phyloP scores from a whole-genome alignment of 768 basidiomycete species.

The Antrodiella citrinella region DNA sequence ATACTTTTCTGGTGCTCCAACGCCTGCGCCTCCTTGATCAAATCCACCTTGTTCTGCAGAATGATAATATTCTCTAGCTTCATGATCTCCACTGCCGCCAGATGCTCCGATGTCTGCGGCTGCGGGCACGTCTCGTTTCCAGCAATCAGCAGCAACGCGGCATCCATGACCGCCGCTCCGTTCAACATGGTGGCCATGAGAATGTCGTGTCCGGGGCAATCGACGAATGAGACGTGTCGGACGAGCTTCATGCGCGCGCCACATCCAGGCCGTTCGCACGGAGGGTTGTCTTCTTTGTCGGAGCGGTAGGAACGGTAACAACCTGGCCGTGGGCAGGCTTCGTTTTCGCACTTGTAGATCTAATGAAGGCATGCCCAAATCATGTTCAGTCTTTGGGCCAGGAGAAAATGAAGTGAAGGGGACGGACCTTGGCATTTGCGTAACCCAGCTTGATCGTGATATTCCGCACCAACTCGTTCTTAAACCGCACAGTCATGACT shows the following conservation, averaged over 20 bases:
- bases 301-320: conserved; percentile 92
- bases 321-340: conserved; percentile 86
- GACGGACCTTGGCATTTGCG: conserved; percentile 91
- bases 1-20: conserved; percentile 97
- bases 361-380: conserved; percentile 26
- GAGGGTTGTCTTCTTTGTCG: conserved; percentile 88
- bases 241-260: conserved; percentile 84
- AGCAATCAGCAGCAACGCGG: conserved; percentile 89
- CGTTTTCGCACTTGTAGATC: conserved; percentile 98
- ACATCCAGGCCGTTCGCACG: conserved; percentile 91
- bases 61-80: conserved; percentile 97
- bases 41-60: conserved; percentile 96
- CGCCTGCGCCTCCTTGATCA: conserved; percentile 92
- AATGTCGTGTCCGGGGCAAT: conserved; percentile 97
- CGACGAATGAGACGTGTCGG: conserved; percentile 97
- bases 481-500: conserved; percentile 96
- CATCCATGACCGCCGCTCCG: conserved; percentile 99
- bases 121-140: conserved; percentile 99
- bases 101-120: conserved; percentile 96
- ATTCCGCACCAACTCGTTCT: conserved; percentile 97
- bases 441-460: conserved; percentile 99
- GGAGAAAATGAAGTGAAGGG: no score
- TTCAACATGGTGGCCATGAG: conserved; percentile 99
- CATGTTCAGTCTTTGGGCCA: conserved; percentile 2
- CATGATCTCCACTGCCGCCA: conserved; percentile 99